A percentile compares a stretch with the other conserved stretches of the same genome.
phyloP scores from a whole-genome alignment of 1,284 basidiomycete species.

The Rhodotorula sp. region DNA sequence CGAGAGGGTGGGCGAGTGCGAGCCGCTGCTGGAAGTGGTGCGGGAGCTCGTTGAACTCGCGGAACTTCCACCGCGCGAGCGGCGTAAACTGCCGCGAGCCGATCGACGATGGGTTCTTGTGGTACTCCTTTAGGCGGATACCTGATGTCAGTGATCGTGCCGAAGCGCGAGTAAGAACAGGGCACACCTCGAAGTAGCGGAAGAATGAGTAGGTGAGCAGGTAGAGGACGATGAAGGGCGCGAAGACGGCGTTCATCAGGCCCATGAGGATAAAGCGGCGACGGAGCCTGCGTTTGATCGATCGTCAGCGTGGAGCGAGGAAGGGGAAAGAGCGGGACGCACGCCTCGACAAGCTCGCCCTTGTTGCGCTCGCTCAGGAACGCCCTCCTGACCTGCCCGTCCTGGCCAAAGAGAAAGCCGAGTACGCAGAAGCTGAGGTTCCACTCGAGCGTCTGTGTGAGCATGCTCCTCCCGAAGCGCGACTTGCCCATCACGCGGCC shows the following conservation, averaged over 20 bases:
- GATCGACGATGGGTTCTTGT: constrained; percentile 94
- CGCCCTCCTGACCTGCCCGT: constrained; percentile 83
- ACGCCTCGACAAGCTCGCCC: constrained; percentile 78
- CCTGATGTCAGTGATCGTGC: background rate
- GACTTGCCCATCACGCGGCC: constrained; percentile 16
- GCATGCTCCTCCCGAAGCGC: constrained; percentile 66
- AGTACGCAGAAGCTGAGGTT: constrained; percentile 92
- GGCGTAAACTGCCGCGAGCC: constrained; percentile 89
- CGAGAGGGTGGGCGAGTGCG: constrained; percentile 81
- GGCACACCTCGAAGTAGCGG: constrained; percentile 91
- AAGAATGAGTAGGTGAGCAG: constrained; percentile 98
- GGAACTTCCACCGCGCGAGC: constrained; percentile 96
- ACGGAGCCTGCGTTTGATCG: constrained; percentile 61
- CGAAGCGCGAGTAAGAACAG: background rate
- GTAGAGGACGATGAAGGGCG: constrained; percentile 97
- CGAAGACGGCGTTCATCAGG: constrained; percentile 88
- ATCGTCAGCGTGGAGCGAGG: background rate
- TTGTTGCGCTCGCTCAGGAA: constrained; percentile 84
- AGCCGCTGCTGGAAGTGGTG: constrained; percentile 86
- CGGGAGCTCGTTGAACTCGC: constrained; percentile 97
- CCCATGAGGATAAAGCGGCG: constrained; percentile 95
- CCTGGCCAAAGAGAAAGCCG: constrained; percentile 86
- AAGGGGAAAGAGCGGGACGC: constrained; percentile 47
- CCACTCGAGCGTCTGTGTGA: constrained; percentile 93
- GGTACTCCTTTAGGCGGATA: constrained; percentile 75